These are phyloP conservation scores for Cryphonectria japonica DNA, from an alignment of 2,329 filamentous ascomycete genomes.

Conservation along the genomic window DNA sequence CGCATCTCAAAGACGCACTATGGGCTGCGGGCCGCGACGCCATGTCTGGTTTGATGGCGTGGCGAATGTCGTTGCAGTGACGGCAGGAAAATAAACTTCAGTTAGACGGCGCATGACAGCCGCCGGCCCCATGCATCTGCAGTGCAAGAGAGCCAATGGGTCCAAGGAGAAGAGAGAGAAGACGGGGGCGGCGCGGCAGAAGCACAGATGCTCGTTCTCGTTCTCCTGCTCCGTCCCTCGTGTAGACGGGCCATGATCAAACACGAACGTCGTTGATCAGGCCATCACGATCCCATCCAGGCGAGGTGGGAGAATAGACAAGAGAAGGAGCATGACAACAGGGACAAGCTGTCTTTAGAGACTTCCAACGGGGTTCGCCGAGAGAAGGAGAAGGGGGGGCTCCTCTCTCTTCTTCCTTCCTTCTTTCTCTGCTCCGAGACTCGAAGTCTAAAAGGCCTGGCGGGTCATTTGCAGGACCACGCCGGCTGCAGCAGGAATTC, in stretches of 20 bases:
- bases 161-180: not conserved
- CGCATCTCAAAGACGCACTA: not conserved
- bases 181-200: not conserved
- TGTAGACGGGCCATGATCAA: not conserved
- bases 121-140: not conserved
- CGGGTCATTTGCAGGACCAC: constrained; percentile 19
- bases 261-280: not conserved
- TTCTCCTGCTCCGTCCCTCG: not conserved
- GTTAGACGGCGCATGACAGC: not conserved
- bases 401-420: not conserved
- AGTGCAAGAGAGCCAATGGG: not conserved
- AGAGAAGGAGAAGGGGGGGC: not conserved
- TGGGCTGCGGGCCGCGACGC: constrained; percentile 2
- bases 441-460: not conserved
- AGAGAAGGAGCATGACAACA: not conserved
- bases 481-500: constrained; percentile 20
- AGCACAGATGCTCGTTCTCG: not conserved
- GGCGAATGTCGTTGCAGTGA: not conserved
- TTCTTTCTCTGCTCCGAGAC: not conserved
- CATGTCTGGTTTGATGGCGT: not conserved
- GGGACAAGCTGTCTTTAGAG: not conserved
- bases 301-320: not conserved
- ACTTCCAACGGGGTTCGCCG: not conserved
- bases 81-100: not conserved
- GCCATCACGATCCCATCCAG: not conserved